Evolutionary conservation across 2,329 filamentous ascomycete species (phyloP).

Genomic region (Sporothrix brasiliensis): DNA sequence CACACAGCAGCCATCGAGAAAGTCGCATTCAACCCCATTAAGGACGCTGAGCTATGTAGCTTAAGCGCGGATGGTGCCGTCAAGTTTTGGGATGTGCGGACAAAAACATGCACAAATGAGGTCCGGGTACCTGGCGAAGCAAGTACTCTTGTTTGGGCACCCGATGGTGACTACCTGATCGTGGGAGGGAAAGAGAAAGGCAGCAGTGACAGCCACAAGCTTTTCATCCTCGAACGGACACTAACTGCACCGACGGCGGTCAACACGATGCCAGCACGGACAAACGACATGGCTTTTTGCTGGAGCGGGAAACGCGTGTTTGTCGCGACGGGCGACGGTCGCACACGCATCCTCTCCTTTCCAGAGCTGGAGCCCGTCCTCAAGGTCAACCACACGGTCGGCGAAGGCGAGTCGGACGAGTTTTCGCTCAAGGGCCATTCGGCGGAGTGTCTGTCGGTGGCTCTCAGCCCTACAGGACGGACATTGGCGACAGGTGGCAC

Average conservation of each 20-base stretch:
- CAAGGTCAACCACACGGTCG: conserved; percentile 51
- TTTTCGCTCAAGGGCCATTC: conserved; percentile 73
- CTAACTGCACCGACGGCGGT: conserved; percentile 59
- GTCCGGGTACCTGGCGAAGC: conserved; percentile 67
- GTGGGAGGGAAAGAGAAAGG: conserved; percentile 59
- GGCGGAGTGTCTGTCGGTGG: conserved; percentile 68
- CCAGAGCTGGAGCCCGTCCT: conserved; percentile 63
- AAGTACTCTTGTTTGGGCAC: conserved; percentile 73
- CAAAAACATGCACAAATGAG: conserved; percentile 70
- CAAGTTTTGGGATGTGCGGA: conserved; percentile 79
- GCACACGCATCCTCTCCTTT: conserved; percentile 69
- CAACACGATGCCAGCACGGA: conserved; percentile 65
- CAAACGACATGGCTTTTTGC: conserved; percentile 74
- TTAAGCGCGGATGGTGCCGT: conserved; percentile 73
- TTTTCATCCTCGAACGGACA: conserved; percentile 65
- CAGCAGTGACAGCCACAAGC: conserved; percentile 57
- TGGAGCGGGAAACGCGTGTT: conserved; percentile 73
- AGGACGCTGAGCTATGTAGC: conserved; percentile 76
- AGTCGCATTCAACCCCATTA: conserved; percentile 75
- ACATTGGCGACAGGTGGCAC: conserved; percentile 75
- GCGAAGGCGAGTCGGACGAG: conserved; percentile 46
- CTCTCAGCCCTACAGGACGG: conserved; percentile 70
- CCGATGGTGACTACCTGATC: conserved; percentile 68
- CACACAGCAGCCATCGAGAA: conserved; percentile 69
- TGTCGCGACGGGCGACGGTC: conserved; percentile 70